A percentile compares a stretch with the other conserved stretches of the same genome.
These are phyloP conservation scores for Skeletonema costatum DNA, from an alignment of 108 stramenopile genomes.

Conservation along the genomic window DNA sequence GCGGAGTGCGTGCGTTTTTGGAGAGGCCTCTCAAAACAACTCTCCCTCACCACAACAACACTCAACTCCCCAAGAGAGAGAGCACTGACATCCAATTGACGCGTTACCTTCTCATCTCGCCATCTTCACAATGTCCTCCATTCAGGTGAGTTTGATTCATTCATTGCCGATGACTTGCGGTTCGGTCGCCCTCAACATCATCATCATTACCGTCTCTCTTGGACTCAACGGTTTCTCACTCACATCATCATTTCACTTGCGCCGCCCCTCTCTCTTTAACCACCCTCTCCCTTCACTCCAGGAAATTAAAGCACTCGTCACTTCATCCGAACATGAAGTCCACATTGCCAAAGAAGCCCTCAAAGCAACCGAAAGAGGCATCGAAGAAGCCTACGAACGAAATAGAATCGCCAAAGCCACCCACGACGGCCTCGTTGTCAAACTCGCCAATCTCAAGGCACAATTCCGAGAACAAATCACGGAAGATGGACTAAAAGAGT, in stretches of 20 bases:
- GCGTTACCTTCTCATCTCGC: neutral
- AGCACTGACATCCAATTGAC: neutral
- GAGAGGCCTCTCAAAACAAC: neutral
- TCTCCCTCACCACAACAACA: too few relatives aligned
- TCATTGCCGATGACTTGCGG: neutral
- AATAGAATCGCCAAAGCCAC: neutral
- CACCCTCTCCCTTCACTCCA: neutral
- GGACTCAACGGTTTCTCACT: too few relatives aligned
- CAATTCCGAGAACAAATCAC: conserved; percentile 4
- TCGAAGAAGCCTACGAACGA: neutral
- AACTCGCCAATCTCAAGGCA: neutral
- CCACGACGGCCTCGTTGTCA: neutral
- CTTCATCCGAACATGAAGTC: neutral
- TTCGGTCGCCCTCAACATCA: too few relatives aligned
- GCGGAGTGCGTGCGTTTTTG: neutral
- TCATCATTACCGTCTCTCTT: too few relatives aligned
- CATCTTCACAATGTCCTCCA: neutral
- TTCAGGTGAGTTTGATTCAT: neutral
- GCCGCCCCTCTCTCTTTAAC: neutral
- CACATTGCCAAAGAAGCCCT: neutral
- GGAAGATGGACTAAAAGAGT: neutral
- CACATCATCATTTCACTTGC: too few relatives aligned
- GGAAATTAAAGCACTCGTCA: neutral
- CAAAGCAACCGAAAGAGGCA: conserved; percentile 1
- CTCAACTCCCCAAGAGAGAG: neutral